phyloP scores from a whole-genome alignment of 768 basidiomycete species.

The Megacollybia marginata region DNA sequence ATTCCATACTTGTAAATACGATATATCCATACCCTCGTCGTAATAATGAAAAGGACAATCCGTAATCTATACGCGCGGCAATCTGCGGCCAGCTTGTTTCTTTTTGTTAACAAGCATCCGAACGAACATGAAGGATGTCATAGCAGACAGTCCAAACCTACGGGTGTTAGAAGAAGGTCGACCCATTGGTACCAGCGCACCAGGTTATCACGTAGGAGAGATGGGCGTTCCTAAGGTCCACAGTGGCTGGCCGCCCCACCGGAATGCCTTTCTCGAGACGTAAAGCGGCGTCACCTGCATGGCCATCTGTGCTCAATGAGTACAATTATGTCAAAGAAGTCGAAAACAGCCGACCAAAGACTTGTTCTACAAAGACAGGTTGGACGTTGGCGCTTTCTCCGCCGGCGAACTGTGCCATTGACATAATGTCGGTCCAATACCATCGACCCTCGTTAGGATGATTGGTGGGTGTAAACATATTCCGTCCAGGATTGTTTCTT shows the following conservation, averaged over 20 bases:
- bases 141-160: conserved; percentile 86
- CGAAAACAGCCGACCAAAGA: conserved; percentile 55
- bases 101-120: conserved; percentile 55
- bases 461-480: conserved; percentile 87
- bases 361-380: conserved; percentile 84
- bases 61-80: conserved; percentile 39
- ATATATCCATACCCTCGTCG: not conserved
- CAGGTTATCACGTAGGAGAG: conserved; percentile 94
- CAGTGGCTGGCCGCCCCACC: conserved; percentile 71
- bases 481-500: conserved; percentile 64
- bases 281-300: conserved; percentile 63
- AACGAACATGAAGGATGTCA: conserved; percentile 79
- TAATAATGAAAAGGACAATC: not conserved
- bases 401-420: conserved; percentile 74
- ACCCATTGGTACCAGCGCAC: conserved; percentile 31
- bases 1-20: not conserved
- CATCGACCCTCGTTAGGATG: conserved; percentile 71
- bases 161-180: not conserved
- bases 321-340: not conserved
- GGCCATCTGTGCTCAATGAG: conserved; percentile 54
- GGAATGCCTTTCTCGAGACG: conserved; percentile 68
- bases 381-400: conserved; percentile 69
- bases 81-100: conserved; percentile 36
- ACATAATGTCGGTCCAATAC: conserved; percentile 86
- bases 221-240: conserved; percentile 91